These are phyloP conservation scores for Trypanosomatidae sp. DNA, from an alignment of 208 protist species.

Conservation along the genomic window DNA sequence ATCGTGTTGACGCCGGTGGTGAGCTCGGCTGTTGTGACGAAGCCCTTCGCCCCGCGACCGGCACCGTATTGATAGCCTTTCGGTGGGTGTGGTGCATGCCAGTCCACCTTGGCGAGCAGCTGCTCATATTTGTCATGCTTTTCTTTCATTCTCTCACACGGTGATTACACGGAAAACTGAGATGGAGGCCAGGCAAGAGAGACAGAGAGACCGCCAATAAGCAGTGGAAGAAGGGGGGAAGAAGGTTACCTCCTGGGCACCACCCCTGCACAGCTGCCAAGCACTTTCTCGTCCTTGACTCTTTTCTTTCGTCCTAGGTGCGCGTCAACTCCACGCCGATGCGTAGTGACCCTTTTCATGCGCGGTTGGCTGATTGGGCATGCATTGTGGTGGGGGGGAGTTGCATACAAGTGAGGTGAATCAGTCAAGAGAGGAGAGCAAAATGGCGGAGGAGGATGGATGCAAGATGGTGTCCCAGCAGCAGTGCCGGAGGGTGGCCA, in stretches of 20 bases:
- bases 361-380: not conserved
- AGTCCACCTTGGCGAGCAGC: slow-evolving; percentile 73
- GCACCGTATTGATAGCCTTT: slow-evolving; percentile 76
- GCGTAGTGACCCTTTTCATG: not conserved
- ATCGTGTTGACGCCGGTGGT: slow-evolving; percentile 28
- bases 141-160: slow-evolving; percentile 4
- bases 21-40: slow-evolving; percentile 78
- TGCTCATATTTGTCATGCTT: slow-evolving; percentile 75
- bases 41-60: slow-evolving; percentile 75
- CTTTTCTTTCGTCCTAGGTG: not conserved
- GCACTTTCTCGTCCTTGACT: not conserved
- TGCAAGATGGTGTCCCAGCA: not conserved
- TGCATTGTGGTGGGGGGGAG: not conserved
- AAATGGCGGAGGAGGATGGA: not conserved
- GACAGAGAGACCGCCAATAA: not conserved
- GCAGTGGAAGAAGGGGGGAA: not conserved
- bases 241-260: not conserved
- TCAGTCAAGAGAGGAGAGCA: not conserved
- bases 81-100: slow-evolving; percentile 63
- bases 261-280: not conserved
- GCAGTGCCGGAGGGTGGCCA: not conserved
- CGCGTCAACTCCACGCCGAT: not conserved
- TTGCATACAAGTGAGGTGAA: not conserved
- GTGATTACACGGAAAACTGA: not conserved
- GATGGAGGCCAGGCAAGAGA: not conserved